phyloP scores from a whole-genome alignment of 768 basidiomycete species.

The Phlegmacium glaucopus region DNA sequence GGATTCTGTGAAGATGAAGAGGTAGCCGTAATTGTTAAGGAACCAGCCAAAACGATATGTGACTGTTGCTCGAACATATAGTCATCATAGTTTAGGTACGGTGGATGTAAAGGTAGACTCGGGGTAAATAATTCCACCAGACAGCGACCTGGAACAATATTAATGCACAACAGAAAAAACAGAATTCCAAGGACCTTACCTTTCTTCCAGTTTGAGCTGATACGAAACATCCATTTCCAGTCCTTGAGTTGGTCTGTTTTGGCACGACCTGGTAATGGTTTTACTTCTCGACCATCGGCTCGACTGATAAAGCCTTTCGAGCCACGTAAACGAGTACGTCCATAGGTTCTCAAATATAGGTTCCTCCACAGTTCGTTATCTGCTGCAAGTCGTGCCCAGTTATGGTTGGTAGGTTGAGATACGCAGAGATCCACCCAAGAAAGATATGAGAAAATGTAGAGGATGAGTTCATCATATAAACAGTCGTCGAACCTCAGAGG shows the following conservation, averaged over 20 bases:
- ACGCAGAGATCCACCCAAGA: slow-evolving; percentile 65
- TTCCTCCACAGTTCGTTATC: slow-evolving; percentile 76
- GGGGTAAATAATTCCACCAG: slow-evolving; percentile 32
- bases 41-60: slow-evolving; percentile 58
- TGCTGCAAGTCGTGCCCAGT: slow-evolving; percentile 62
- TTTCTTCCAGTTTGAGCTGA: slow-evolving; percentile 78
- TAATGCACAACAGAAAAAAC: slow-evolving; percentile 11
- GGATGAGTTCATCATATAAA: slow-evolving; percentile 73
- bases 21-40: slow-evolving; percentile 56
- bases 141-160: slow-evolving; percentile 55
- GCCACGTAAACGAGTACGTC: slow-evolving; percentile 66
- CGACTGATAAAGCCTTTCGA: slow-evolving; percentile 57
- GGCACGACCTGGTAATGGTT: slow-evolving; percentile 54
- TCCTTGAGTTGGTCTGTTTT: slow-evolving; percentile 41
- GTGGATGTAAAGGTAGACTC: background rate
- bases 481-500: slow-evolving; percentile 46
- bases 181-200: slow-evolving; percentile 39
- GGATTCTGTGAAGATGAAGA: slow-evolving; percentile 34
- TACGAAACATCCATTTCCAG: slow-evolving; percentile 88
- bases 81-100: background rate
- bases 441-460: slow-evolving; percentile 72
- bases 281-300: slow-evolving; percentile 55
- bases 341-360: slow-evolving; percentile 62
- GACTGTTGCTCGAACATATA: slow-evolving; percentile 7
- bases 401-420: slow-evolving; percentile 56